These are phyloP conservation scores for Epichloe sibirici DNA, from an alignment of 2,329 filamentous ascomycete genomes.

Conservation along the genomic window DNA sequence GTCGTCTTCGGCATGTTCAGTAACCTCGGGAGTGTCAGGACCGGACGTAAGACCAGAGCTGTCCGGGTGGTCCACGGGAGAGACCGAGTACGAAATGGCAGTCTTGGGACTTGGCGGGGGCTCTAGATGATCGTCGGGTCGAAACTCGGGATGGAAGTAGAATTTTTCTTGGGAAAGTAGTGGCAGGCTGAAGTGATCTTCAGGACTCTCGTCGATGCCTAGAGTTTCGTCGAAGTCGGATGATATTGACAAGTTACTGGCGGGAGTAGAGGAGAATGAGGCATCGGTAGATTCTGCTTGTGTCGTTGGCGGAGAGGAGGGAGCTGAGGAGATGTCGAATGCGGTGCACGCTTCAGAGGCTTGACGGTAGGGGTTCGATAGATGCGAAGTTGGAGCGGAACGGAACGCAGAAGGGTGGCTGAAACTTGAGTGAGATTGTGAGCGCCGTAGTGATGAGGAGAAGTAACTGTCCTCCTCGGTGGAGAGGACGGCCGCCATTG, in stretches of 20 bases:
- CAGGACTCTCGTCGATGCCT: slow-evolving; percentile 29
- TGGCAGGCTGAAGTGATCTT: slow-evolving; percentile 35
- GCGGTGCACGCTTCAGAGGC: slow-evolving; percentile 30
- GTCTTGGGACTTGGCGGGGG: slow-evolving; percentile 37
- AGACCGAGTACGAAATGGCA: slow-evolving; percentile 38
- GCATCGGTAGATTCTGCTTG: slow-evolving; percentile 41
- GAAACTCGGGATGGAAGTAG: slow-evolving; percentile 22
- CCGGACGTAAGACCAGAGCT: slow-evolving; percentile 38
- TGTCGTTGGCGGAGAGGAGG: slow-evolving; percentile 42
- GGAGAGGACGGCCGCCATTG: slow-evolving; percentile 44
- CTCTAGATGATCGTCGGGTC: slow-evolving; percentile 30
- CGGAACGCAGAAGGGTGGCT: slow-evolving; percentile 30
- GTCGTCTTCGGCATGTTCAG: slow-evolving; percentile 64
- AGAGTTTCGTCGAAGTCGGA: slow-evolving; percentile 41
- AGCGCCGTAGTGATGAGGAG: slow-evolving; percentile 42
- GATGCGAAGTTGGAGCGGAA: slow-evolving; percentile 34
- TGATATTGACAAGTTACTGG: slow-evolving; percentile 50
- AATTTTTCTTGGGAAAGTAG: slow-evolving; percentile 35
- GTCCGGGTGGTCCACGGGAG: slow-evolving; percentile 42
- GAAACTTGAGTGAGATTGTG: slow-evolving; percentile 49
- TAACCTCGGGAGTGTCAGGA: slow-evolving; percentile 43
- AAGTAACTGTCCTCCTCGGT: slow-evolving; percentile 48
- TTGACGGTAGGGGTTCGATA: slow-evolving; percentile 24
- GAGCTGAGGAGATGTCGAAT: slow-evolving; percentile 38
- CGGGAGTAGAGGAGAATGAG: slow-evolving; percentile 50